These are phyloP conservation scores for Fusarium pseudoanthophilum DNA, from an alignment of 2,329 filamentous ascomycete species.

Conservation along the genomic window DNA sequence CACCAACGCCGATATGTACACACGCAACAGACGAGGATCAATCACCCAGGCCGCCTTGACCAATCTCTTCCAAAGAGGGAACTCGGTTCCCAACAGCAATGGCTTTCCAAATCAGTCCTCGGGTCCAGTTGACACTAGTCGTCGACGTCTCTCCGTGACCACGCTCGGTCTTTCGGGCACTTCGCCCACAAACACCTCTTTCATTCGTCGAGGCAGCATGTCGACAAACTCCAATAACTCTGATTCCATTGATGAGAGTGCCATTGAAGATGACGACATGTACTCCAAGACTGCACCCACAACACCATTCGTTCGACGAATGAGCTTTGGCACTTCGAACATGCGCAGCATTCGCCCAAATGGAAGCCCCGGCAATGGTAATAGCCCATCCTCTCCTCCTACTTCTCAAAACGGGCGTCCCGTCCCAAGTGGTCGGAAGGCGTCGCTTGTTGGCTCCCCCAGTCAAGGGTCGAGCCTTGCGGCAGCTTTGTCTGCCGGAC, in stretches of 20 bases:
- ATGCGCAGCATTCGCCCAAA: conserved; percentile 67
- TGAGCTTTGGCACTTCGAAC: conserved; percentile 89
- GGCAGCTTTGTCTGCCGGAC: conserved; percentile 49
- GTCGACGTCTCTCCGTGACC: conserved; percentile 78
- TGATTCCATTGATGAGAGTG: conserved; percentile 75
- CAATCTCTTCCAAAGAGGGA: conserved; percentile 68
- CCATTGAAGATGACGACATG: conserved; percentile 75
- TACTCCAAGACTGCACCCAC: conserved; percentile 69
- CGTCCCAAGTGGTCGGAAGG: conserved; percentile 48
- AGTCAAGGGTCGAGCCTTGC: conserved; percentile 47
- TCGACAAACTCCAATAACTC: conserved; percentile 70
- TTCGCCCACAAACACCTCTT: conserved; percentile 68
- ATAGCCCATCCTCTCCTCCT: conserved; percentile 58
- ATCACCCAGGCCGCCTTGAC: conserved; percentile 67
- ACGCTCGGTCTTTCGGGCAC: conserved; percentile 79
- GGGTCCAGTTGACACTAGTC: conserved; percentile 64
- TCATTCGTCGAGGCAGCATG: conserved; percentile 73
- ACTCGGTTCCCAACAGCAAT: conserved; percentile 58
- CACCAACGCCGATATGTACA: conserved; percentile 50
- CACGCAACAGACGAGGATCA: conserved; percentile 65
- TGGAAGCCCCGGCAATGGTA: conserved; percentile 73
- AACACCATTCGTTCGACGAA: conserved; percentile 82
- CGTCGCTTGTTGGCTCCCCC: conserved; percentile 41
- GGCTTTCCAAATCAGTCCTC: conserved; percentile 55
- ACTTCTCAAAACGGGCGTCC: conserved; percentile 48